phyloP scores from a whole-genome alignment of 805 yeast species.

The Cyberlindnera mycetangii region DNA sequence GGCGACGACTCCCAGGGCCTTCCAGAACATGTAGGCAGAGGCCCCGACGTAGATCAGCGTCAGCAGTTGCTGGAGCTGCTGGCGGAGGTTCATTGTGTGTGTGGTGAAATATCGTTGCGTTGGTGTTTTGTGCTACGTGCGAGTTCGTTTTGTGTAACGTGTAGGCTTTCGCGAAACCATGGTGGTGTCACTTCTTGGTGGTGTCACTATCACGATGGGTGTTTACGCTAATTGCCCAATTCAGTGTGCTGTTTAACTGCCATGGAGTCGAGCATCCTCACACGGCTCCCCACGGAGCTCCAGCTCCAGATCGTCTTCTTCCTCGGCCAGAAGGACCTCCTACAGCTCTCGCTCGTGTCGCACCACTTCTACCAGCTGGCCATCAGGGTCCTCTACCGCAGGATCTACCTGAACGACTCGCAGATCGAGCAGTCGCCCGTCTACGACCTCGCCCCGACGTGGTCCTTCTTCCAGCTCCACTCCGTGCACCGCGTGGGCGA shows the following conservation, averaged over 20 bases:
- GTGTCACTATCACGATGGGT: too few relatives aligned
- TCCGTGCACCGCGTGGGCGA: conserved; percentile 5
- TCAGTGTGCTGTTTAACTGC: too few relatives aligned
- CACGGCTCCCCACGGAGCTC: conserved; percentile 23
- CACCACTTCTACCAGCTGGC: conserved; percentile 31
- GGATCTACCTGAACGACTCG: conserved; percentile 40
- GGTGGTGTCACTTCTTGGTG: too few relatives aligned
- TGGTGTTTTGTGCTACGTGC: neutral
- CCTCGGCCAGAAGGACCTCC: conserved; percentile 35
- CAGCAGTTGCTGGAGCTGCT: conserved; percentile 61
- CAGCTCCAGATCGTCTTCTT: conserved; percentile 14
- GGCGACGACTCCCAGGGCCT: conserved; percentile 68
- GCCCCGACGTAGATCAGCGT: conserved; percentile 77
- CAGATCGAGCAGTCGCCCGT: conserved; percentile 35
- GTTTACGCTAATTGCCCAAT: too few relatives aligned
- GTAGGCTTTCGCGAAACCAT: too few relatives aligned
- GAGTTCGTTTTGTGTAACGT: neutral
- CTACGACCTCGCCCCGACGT: conserved; percentile 36
- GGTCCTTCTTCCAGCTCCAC: conserved; percentile 33
- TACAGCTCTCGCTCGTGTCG: conserved; percentile 27
- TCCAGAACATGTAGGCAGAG: conserved; percentile 92
- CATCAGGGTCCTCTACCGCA: conserved; percentile 32
- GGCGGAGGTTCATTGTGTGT: conserved; percentile 53
- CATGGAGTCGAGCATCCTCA: conserved; percentile 1
- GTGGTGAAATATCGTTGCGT: neutral